Evolutionary conservation across 169 alveolate genomes (phyloP).

Genomic region (Theileria equi): DNA sequence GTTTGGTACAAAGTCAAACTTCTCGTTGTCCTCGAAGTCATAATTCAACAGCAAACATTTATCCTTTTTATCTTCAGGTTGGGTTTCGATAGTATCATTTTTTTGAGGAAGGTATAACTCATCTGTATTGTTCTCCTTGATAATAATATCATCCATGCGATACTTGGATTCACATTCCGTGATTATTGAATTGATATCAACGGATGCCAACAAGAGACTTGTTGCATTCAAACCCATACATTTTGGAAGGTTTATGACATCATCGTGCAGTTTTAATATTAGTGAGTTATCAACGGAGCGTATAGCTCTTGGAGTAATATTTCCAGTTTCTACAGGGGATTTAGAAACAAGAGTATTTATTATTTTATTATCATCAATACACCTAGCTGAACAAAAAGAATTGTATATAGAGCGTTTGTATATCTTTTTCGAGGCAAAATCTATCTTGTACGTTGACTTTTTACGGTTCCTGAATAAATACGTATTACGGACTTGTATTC

Average conservation of each 20-base stretch:
- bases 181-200: no score
- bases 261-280: slow-evolving; percentile 2
- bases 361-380: slow-evolving; percentile 29
- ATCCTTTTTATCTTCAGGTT: no score
- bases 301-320: slow-evolving; percentile 58
- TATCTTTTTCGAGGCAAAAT: slow-evolving; percentile 22
- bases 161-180: no score
- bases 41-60: no score
- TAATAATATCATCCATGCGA: no score
- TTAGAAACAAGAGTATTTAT: slow-evolving; percentile 14
- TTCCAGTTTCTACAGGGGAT: slow-evolving; percentile 59
- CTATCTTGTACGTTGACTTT: slow-evolving; percentile 46
- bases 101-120: no score
- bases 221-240: no score
- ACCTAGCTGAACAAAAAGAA: slow-evolving; percentile 48
- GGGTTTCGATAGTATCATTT: no score
- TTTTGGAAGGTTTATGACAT: slow-evolving; percentile 5
- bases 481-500: background rate
- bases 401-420: slow-evolving; percentile 42
- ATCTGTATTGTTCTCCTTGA: no score
- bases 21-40: no score
- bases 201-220: no score
- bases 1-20: no score
- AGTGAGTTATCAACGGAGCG: slow-evolving; percentile 13
- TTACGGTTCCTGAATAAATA: background rate